phyloP scores from a whole-genome alignment of 2,329 filamentous ascomycete genomes.

The Pseudogymnoascus sp. region DNA sequence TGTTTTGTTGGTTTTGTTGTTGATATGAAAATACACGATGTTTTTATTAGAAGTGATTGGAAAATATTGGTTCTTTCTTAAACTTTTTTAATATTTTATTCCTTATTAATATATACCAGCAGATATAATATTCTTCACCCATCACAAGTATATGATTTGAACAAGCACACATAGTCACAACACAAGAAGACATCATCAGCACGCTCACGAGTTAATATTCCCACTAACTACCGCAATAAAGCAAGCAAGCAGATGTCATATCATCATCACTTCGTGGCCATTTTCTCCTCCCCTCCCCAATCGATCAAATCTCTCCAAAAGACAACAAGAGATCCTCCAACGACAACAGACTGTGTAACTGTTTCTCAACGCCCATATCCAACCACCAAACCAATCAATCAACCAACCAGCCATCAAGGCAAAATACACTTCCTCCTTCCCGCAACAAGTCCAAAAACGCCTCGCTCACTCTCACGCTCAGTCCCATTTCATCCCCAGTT shows the following conservation, averaged over 20 bases:
- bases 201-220: not conserved
- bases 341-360: not conserved
- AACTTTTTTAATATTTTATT: too few species aligned
- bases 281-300: not conserved
- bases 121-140: too few species aligned
- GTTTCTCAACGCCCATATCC: not conserved
- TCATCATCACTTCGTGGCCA: not conserved
- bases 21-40: too few species aligned
- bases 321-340: not conserved
- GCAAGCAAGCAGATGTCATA: not conserved
- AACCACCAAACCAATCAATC: not conserved
- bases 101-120: too few species aligned
- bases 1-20: too few species aligned
- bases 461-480: not conserved
- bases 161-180: not conserved
- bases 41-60: too few species aligned
- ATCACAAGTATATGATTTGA: not conserved
- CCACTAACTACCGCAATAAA: not conserved
- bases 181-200: not conserved
- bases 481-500: not conserved
- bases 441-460: not conserved
- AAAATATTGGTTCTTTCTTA: too few species aligned
- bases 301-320: not conserved
- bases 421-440: not conserved
- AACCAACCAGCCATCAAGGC: not conserved